These are phyloP conservation scores for Hippophae rhamnoides DNA, from an alignment of 306 rosid species.

Conservation along the genomic window DNA sequence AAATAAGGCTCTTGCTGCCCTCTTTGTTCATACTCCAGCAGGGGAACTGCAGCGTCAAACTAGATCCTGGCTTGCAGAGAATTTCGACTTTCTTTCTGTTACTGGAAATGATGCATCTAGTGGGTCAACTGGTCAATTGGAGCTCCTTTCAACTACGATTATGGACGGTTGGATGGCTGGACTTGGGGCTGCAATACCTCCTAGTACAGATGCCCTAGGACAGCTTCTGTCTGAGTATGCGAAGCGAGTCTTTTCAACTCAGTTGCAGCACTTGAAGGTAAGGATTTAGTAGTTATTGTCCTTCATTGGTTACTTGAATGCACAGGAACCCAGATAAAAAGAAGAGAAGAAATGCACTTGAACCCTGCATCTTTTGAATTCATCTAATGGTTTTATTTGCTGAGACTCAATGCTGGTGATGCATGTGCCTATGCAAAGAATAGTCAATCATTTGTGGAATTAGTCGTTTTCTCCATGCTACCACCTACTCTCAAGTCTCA, in stretches of 20 bases:
- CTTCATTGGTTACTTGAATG: not conserved
- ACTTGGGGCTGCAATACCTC: slow-evolving; percentile 95
- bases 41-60: slow-evolving; percentile 98
- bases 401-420: no score
- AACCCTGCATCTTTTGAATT: no score
- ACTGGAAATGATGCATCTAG: slow-evolving; percentile 63
- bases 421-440: no score
- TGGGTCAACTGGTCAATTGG: slow-evolving; percentile 91
- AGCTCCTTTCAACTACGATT: slow-evolving; percentile 97
- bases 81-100: slow-evolving; percentile 72
- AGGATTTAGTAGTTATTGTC: not conserved
- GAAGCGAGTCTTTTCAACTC: slow-evolving; percentile 81
- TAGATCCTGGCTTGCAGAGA: slow-evolving; percentile 93
- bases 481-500: no score
- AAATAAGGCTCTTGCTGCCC: slow-evolving; percentile 87
- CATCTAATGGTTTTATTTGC: no score
- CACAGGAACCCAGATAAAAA: no score
- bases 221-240: slow-evolving; percentile 84
- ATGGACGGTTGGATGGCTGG: slow-evolving; percentile 99
- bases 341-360: no score
- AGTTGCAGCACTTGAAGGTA: slow-evolving; percentile 96
- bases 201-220: slow-evolving; percentile 89
- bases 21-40: slow-evolving; percentile 96
- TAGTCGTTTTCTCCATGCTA: no score
- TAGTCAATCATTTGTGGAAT: no score